Evolutionary conservation across 306 rosid genomes (phyloP).

Genomic region (Quercus variabilis): DNA sequence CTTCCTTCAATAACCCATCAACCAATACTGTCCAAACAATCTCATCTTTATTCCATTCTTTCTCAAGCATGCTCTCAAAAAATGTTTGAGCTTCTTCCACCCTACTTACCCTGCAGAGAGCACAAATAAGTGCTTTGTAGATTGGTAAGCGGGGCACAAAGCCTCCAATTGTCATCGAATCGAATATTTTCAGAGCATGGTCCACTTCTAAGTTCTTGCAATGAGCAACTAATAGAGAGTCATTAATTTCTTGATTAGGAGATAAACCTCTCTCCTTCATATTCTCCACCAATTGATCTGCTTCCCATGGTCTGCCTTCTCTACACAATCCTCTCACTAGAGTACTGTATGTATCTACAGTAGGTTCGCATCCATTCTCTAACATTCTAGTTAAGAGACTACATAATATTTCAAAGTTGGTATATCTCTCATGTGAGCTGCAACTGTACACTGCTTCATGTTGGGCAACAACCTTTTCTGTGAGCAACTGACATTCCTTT

Average conservation of each 20-base stretch:
- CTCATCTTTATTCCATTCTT: slow-evolving; percentile 40
- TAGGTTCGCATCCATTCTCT: slow-evolving; percentile 27
- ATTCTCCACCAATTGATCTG: slow-evolving; percentile 24
- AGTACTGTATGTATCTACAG: slow-evolving; percentile 28
- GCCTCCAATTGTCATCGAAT: slow-evolving; percentile 26
- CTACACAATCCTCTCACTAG: slow-evolving; percentile 40
- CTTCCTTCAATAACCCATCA: slow-evolving; percentile 42
- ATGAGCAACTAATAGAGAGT: slow-evolving; percentile 20
- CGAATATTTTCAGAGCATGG: slow-evolving; percentile 31
- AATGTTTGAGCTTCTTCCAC: slow-evolving; percentile 35
- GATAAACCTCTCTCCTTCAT: slow-evolving; percentile 34
- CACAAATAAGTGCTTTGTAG: slow-evolving; percentile 40
- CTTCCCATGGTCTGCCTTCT: slow-evolving; percentile 34
- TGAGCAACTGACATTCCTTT: slow-evolving; percentile 22
- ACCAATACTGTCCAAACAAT: slow-evolving; percentile 43
- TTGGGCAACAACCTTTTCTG: slow-evolving; percentile 23
- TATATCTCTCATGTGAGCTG: slow-evolving; percentile 18
- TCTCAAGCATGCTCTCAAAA: slow-evolving; percentile 36
- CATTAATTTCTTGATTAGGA: slow-evolving; percentile 28
- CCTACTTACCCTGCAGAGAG: slow-evolving; percentile 26
- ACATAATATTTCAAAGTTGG: neutral
- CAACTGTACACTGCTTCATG: slow-evolving; percentile 15
- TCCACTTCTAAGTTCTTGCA: slow-evolving; percentile 32
- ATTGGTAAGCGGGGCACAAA: slow-evolving; percentile 11
- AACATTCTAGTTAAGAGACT: slow-evolving; percentile 35